Base-by-base conservation (phyloP, 345 rosid genomes). In the Citrus glauca region DNA sequence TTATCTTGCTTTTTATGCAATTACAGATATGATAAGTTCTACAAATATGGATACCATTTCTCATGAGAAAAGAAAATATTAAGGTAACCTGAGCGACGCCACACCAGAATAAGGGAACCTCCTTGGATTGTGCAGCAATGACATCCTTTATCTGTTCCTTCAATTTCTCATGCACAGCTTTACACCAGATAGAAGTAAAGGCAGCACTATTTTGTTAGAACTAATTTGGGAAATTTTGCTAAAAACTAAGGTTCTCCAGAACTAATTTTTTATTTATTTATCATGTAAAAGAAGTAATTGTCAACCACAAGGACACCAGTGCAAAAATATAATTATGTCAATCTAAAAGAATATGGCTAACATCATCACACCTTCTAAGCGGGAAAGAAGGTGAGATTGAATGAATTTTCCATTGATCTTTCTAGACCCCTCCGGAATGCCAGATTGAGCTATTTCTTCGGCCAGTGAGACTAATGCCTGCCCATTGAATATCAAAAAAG, bases 321-420 rank as follows among this genome's bases (percentile, higher is more conserved):
- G 19, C 25, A 77, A 9, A 72, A 63, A 78, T 35, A 16, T 66
- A 38, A 4, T 8, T 38, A 73, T 62, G 30, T 63, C 68, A 27
- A 53, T 32, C 50, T 22, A 10, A 53, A 66, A 53, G 14, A 50
- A 45, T 17, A 62, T 20, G 4, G 60, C 17, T n/a, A 55, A 42
- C 37, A 65, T 24, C 25, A 69, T n/a, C 50, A 11, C 77, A 95
- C 98, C 98, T 77, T 87, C 86, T 84, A 93, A 89, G 42, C 95
- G 92, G 27, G 87, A 80, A 72, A 80, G 87, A 78, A 95, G 95
- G 77, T 95, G 97, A 9, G 97, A 91, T 9, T 95, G 98, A 77
- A 95, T 86, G 86, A 90, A 91, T 77, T 89, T 95, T 59, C 98
- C 98, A 67, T 90, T 89, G 67, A 95, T 91, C 84, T 92, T 91